These are phyloP conservation scores for Inga leiocalycina DNA, from an alignment of 306 rosid genomes.

Conservation along the genomic window DNA sequence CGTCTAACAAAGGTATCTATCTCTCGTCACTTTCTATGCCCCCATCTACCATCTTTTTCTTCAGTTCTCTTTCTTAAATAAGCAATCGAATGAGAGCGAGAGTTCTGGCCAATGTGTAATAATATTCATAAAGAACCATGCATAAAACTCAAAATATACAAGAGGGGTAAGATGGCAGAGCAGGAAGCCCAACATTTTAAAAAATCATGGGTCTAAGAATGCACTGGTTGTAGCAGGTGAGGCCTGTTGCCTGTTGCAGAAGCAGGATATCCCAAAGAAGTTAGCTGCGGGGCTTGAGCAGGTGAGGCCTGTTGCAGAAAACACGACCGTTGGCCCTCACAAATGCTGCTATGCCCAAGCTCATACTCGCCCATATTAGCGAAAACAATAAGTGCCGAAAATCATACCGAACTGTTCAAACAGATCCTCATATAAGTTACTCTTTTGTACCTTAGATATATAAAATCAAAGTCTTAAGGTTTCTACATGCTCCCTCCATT, in stretches of 20 bases:
- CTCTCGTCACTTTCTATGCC: not conserved
- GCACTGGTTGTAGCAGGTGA: conserved; percentile 31
- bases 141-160: conserved; percentile 39
- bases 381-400: conserved; percentile 82
- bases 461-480: no score
- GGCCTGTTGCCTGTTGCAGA: conserved; percentile 39
- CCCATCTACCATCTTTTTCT: not conserved
- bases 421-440: not conserved
- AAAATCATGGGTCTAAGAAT: not conserved
- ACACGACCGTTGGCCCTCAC: conserved; percentile 89
- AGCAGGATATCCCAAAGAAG: conserved; percentile 32
- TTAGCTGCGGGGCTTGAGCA: conserved; percentile 69
- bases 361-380: conserved; percentile 80
- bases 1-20: not conserved
- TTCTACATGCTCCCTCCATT: no score
- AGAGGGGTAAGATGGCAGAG: conserved; percentile 20
- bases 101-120: not conserved
- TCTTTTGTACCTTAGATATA: no score
- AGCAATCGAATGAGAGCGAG: not conserved
- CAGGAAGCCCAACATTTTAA: conserved; percentile 26
- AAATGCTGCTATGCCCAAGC: conserved; percentile 75
- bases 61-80: not conserved
- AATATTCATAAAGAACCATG: not conserved
- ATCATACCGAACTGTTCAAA: conserved; percentile 69
- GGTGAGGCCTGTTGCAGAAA: conserved; percentile 93